phyloP scores from a whole-genome alignment of 2,329 filamentous ascomycete genomes.

The Blumeria hordei region DNA sequence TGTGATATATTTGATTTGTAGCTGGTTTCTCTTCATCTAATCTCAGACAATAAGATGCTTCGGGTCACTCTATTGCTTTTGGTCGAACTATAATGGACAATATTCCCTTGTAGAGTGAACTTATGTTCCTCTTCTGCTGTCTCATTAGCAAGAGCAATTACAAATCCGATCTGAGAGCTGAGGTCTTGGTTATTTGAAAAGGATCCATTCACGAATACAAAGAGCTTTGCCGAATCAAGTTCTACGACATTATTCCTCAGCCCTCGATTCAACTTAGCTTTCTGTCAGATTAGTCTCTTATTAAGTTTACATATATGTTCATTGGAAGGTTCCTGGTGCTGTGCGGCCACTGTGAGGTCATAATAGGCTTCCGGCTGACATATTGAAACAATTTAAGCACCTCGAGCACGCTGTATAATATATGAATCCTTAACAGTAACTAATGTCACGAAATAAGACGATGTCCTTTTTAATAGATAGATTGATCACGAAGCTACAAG shows the following conservation, averaged over 20 bases:
- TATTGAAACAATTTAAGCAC: background rate
- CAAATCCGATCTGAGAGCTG: constrained; percentile 6
- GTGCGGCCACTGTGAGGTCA: constrained; percentile 1
- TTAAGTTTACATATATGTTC: background rate
- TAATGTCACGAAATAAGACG: too few relatives aligned
- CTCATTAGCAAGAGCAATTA: constrained; percentile 6
- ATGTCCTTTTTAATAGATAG: too few relatives aligned
- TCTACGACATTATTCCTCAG: background rate
- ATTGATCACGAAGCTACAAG: too few relatives aligned
- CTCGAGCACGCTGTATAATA: background rate
- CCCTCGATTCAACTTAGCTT: background rate
- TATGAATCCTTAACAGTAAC: background rate
- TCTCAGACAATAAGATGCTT: constrained; percentile 5
- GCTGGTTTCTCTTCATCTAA: too few relatives aligned
- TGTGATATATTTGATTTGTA: too few relatives aligned
- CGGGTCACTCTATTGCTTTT: constrained; percentile 5
- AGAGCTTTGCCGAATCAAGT: background rate
- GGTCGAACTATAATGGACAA: constrained; percentile 5
- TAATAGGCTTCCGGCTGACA: constrained; percentile 1
- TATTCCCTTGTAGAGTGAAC: constrained; percentile 4
- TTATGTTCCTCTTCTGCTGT: background rate
- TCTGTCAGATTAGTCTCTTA: background rate
- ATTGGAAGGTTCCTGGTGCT: background rate
- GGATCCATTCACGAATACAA: constrained; percentile 1
- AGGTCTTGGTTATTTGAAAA: constrained; percentile 2